Percentiles rank a stretch among this genome's conserved stretches.
phyloP scores from a whole-genome alignment of 2,329 filamentous ascomycete species.

The Immersiporthe knoxdaviesiana region DNA sequence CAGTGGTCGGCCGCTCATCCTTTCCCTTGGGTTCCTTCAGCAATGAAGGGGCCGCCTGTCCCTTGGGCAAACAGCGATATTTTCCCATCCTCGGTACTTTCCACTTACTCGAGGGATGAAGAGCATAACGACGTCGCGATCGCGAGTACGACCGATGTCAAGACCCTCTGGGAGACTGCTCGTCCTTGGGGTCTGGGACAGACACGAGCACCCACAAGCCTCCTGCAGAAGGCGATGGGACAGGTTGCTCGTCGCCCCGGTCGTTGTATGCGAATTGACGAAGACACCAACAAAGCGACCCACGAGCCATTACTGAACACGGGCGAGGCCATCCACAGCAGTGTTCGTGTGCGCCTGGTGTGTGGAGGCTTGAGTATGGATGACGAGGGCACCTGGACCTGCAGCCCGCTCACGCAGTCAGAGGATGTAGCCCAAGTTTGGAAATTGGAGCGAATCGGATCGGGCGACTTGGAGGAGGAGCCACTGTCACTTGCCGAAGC shows the following conservation, averaged over 20 bases:
- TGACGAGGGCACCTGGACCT: slow-evolving; percentile 38
- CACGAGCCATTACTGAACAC: slow-evolving; percentile 42
- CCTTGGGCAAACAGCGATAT: slow-evolving; percentile 14
- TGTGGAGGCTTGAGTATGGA: slow-evolving; percentile 39
- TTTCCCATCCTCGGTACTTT: not conserved
- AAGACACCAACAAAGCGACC: slow-evolving; percentile 42
- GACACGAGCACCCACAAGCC: slow-evolving; percentile 34
- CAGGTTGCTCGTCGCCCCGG: slow-evolving; percentile 40
- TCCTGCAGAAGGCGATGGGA: slow-evolving; percentile 36
- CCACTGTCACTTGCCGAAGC: slow-evolving; percentile 4
- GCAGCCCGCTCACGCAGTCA: slow-evolving; percentile 32
- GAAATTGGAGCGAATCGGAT: slow-evolving; percentile 32
- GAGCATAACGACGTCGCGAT: not conserved
- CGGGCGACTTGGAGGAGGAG: slow-evolving; percentile 4
- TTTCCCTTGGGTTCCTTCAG: slow-evolving; percentile 35
- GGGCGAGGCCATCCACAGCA: slow-evolving; percentile 42
- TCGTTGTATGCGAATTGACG: slow-evolving; percentile 42
- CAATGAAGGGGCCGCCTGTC: slow-evolving; percentile 27
- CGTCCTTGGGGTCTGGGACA: slow-evolving; percentile 38
- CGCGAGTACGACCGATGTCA: slow-evolving; percentile 21
- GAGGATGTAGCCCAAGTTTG: slow-evolving; percentile 31
- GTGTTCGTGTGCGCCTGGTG: slow-evolving; percentile 37
- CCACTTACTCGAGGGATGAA: not conserved
- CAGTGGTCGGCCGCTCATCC: slow-evolving; percentile 40
- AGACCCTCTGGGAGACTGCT: slow-evolving; percentile 31